Evolutionary conservation across 768 basidiomycete genomes (phyloP).

Genomic region (Mycena vulgaris): DNA sequence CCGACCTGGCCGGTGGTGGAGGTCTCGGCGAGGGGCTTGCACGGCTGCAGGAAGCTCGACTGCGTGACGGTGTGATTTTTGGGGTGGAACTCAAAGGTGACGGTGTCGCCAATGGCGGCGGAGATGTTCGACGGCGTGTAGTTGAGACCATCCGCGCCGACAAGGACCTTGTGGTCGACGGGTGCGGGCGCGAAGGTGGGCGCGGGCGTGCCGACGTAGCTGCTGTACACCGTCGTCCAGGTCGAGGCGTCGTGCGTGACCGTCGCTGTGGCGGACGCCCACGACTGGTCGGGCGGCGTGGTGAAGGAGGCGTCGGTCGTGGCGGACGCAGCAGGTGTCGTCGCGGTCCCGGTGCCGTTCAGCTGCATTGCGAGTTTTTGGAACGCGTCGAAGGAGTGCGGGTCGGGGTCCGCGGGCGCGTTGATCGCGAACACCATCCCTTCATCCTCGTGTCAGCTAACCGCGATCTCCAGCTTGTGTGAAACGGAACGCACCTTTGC

Average conservation of each 20-base stretch:
- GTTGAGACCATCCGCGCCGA: conserved; percentile 36
- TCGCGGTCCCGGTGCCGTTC: conserved; percentile 30
- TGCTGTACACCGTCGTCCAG: conserved; percentile 48
- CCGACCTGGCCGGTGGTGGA: conserved; percentile 38
- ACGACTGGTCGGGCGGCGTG: conserved; percentile 43
- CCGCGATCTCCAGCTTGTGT: not conserved
- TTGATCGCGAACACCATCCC: conserved; percentile 51
- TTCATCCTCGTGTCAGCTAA: not conserved
- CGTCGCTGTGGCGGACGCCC: conserved; percentile 52
- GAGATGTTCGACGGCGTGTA: conserved; percentile 40
- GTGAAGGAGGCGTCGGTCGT: conserved; percentile 35
- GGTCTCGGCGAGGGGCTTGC: conserved; percentile 37
- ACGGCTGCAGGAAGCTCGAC: conserved; percentile 48
- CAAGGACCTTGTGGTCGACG: conserved; percentile 37
- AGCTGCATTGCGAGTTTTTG: conserved; percentile 29
- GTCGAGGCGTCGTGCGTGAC: conserved; percentile 43
- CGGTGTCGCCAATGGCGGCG: conserved; percentile 43
- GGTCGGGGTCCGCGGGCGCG: conserved; percentile 40
- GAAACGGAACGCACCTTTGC: conserved; percentile 18
- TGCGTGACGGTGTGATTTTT: conserved; percentile 54
- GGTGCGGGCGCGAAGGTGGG: conserved; percentile 36
- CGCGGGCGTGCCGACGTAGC: conserved; percentile 41
- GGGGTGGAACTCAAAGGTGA: conserved; percentile 42
- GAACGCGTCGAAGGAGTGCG: conserved; percentile 43
- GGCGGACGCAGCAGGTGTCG: too few relatives aligned